Evolutionary conservation across 2,329 filamentous ascomycete species (phyloP).

Genomic region (Fusarium sp.): DNA sequence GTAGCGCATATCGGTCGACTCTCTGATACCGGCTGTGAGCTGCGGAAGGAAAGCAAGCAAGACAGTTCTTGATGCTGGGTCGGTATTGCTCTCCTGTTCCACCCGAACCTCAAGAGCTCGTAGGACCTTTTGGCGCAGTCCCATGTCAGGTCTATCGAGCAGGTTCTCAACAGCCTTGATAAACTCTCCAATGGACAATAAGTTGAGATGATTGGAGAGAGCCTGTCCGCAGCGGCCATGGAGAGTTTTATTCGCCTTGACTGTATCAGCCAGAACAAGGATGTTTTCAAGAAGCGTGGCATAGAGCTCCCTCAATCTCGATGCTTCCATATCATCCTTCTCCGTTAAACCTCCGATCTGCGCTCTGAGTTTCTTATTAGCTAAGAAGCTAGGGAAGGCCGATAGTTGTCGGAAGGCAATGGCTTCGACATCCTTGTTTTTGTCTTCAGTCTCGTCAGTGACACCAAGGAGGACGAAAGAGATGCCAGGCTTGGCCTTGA

Average conservation of each 20-base stretch:
- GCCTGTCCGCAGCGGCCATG: constrained; percentile 71
- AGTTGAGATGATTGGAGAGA: constrained; percentile 80
- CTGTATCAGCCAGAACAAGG: constrained; percentile 69
- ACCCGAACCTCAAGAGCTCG: constrained; percentile 83
- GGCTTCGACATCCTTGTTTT: constrained; percentile 60
- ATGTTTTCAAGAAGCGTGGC: constrained; percentile 72
- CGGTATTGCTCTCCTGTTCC: constrained; percentile 73
- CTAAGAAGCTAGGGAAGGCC: constrained; percentile 65
- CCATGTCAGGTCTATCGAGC: constrained; percentile 76
- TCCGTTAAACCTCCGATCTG: constrained; percentile 66
- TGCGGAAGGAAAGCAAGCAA: constrained; percentile 82
- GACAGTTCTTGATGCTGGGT: constrained; percentile 71
- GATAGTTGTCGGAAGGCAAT: constrained; percentile 63
- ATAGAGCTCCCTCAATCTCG: constrained; percentile 74
- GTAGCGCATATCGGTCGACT: constrained; percentile 75
- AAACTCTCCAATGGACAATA: constrained; percentile 87
- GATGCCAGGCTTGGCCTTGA: constrained; percentile 76
- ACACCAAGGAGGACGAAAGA: constrained; percentile 75
- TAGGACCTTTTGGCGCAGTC: constrained; percentile 80
- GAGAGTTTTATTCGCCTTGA: constrained; percentile 64
- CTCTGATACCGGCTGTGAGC: constrained; percentile 77
- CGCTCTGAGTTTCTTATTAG: constrained; percentile 63
- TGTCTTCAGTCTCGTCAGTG: constrained; percentile 55
- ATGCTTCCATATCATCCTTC: constrained; percentile 70
- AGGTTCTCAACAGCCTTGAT: constrained; percentile 86